Base-by-base conservation (phyloP, 192 early-diverging fungal species). In the Entrophospora sp. region DNA sequence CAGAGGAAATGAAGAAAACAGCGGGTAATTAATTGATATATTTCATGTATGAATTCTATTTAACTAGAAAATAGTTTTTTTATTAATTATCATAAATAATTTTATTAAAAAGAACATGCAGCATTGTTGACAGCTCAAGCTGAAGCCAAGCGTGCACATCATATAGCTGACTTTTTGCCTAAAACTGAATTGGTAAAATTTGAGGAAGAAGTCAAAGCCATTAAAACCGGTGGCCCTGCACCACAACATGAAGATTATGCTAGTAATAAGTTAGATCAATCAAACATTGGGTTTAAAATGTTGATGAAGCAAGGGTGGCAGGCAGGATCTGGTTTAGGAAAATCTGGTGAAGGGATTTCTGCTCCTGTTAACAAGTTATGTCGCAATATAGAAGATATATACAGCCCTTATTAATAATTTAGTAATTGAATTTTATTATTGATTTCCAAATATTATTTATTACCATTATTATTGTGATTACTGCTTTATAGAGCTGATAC, bases 281-380 rank as follows among this genome's bases (percentile, higher is more conserved):
- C 57, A 25, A 69, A 69, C 30, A 69, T 61, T 42, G 67, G 67
- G 13, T 69, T 69, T 35, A 61, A 69, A 31, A 69, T 69, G 67
- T 22, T 69, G 4, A 69, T 69, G 67, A 69, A 69, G 52, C 67
- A 69, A 61, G 67, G 67, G 3, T 69, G 67, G 67, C 57, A 69
- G 42, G 67, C 60, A 12, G 67, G 67, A 9, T 48, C 67, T 13
- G 67, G 67, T 24, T 49, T 69, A 42, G 67, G 67, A 30, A 69
- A 69, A 61, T 30, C 57, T 22, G 67, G 67, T 14, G 67, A 59
- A 22, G 67, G 67, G 3, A 55, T 69, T 35, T 43, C 45, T 7
- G 67, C 59, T 1, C 67, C 67, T 51, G 43, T 69, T 32, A 69
- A 69, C 22, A 69, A 69, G 67, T 69, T 62, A 38, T 43, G 2